Evolutionary conservation across 2,329 filamentous ascomycete species (phyloP).

Genomic region (Diaporthe citrichinensis): DNA sequence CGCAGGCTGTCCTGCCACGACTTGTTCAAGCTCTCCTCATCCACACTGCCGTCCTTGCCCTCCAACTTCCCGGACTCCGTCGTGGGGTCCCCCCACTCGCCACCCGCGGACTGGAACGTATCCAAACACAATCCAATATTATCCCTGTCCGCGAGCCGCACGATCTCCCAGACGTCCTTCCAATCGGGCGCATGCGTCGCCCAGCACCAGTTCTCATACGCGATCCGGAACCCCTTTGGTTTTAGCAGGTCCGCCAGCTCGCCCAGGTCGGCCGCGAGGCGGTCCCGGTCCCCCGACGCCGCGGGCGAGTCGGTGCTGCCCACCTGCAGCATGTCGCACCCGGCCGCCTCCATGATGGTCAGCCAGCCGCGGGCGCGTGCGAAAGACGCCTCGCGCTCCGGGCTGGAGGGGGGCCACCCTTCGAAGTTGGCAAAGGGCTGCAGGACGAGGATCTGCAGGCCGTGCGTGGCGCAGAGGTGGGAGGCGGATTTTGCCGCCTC

Average conservation of each 20-base stretch:
- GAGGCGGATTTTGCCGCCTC: conserved; percentile 68
- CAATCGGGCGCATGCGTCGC: conserved; percentile 77
- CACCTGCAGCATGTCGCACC: conserved; percentile 80
- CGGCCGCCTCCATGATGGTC: conserved; percentile 77
- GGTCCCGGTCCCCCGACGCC: conserved; percentile 62
- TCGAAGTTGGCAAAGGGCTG: conserved; percentile 85
- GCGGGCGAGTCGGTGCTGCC: conserved; percentile 68
- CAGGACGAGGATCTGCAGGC: conserved; percentile 76
- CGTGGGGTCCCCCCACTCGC: conserved; percentile 81
- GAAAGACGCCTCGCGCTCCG: conserved; percentile 74
- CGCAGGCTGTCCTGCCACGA: conserved; percentile 68
- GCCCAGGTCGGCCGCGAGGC: conserved; percentile 72
- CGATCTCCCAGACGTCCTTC: conserved; percentile 79
- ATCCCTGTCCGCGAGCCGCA: conserved; percentile 70
- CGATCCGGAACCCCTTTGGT: conserved; percentile 70
- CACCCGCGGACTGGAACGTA: conserved; percentile 81
- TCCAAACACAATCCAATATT: conserved; percentile 84
- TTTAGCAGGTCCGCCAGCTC: conserved; percentile 75
- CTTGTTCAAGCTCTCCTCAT: conserved; percentile 60
- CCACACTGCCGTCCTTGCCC: conserved; percentile 42
- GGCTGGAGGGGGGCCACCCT: conserved; percentile 74
- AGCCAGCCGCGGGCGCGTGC: conserved; percentile 76
- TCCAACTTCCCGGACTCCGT: conserved; percentile 73
- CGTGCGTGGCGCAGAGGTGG: conserved; percentile 65
- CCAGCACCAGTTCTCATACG: conserved; percentile 90